Evolutionary conservation across 441 rosid species (phyloP), one percentile per base, ranked within the genome.

Genomic region (Pelargonium fulgidum): DNA sequence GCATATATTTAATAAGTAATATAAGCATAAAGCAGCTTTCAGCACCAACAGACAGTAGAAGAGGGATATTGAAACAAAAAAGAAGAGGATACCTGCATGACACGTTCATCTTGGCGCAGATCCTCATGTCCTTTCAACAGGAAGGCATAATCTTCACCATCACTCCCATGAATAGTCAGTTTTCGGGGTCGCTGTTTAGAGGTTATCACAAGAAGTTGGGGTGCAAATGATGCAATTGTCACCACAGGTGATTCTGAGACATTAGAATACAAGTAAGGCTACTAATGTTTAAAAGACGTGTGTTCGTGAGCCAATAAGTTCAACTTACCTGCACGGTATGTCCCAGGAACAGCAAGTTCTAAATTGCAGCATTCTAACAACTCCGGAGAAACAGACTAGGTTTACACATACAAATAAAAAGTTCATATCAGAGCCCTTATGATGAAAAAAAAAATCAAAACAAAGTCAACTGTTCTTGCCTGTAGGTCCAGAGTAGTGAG

Each of bases 331-430:
- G 98, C 89, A 75, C 89, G 87, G 78, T 95, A 95, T 72, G 96
- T 92, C 74, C 98, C 99, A 65, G 99, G 99, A 80, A 95, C 97
- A 42, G 99, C 99, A 66, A 95, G 99, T 89, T 93, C 90, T 83
- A 95, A 82, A 78, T 92, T 78, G 64, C 87, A 88, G 78, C 98
- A 95, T 65, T 86, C 87, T 68, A 95, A 80, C 80, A 95, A 80
- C 85, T 89, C 99, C 5, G 98, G 99, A 75, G 99, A 95, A 66
- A 88, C 98, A 77, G 94, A 91, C 98, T 95, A 80, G 77, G 83
- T 73, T 70, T 39, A 59, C 50, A 72, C 13, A 72, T 19, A 47
- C 66, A 48, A 10, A 67, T 19, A 8, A 22, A 65, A 73, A 74
- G 79, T 84, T 56, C 29, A 24, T 1, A 24, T 24, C 29, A 85